Conservation (phyloP, 306 rosid genomes). For the Lagenaria siceraria region DNA sequence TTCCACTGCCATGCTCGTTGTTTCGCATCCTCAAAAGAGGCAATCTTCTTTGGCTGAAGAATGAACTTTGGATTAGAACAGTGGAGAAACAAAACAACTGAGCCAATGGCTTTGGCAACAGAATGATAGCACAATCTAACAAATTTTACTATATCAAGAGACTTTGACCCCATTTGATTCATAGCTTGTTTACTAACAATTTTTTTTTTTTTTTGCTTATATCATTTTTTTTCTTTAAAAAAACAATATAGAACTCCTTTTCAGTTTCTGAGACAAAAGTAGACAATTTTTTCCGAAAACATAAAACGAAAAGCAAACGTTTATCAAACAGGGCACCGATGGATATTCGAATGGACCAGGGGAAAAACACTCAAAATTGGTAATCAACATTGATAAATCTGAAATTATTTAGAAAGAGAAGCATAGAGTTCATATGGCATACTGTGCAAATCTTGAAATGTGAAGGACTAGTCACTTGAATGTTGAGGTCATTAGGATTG, state of each 20-base stretch:
- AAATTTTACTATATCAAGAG: no score
- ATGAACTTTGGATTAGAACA: constrained; percentile 11
- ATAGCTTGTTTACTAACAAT: background rate
- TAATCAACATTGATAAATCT: background rate
- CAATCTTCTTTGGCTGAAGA: constrained; percentile 84
- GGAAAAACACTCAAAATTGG: background rate
- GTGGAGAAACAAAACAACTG: background rate
- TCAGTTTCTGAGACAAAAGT: no score
- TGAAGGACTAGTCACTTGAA: constrained; percentile 79
- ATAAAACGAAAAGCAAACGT: no score
- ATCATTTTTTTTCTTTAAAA: no score
- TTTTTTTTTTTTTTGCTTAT: background rate
- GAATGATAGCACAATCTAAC: no score
- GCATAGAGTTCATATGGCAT: constrained; percentile 14
- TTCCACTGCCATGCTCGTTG: constrained; percentile 95
- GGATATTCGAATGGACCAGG: background rate
- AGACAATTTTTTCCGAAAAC: no score
- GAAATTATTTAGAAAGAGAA: background rate
- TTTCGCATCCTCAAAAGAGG: constrained; percentile 81
- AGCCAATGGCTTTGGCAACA: background rate
- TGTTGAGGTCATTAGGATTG: constrained; percentile 74
- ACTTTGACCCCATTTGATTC: no score
- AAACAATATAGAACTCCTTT: no score
- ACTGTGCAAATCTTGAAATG: constrained; percentile 90
- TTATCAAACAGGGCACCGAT: background rate